These are phyloP conservation scores for Crotalaria pallida DNA, from an alignment of 306 rosid species.

Conservation along the genomic window DNA sequence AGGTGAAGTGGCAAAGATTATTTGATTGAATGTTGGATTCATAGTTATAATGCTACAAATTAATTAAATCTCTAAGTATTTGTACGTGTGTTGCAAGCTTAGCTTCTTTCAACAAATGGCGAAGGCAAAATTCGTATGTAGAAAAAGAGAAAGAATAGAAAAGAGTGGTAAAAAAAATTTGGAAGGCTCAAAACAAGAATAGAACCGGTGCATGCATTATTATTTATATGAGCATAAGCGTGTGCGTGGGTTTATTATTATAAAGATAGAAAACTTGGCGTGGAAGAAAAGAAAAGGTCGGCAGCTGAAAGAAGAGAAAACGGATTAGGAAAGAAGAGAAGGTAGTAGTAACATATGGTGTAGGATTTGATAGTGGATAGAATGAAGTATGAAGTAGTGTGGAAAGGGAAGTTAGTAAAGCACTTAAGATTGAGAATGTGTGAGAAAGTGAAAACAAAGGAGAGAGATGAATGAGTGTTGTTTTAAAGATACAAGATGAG, in stretches of 20 bases:
- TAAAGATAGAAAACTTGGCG: background rate
- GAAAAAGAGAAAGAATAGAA: no score
- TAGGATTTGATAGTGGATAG: background rate
- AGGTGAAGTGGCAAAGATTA: background rate
- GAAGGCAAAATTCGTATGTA: no score
- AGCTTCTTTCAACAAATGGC: no score
- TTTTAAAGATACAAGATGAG: background rate
- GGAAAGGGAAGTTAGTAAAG: background rate
- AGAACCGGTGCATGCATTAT: background rate
- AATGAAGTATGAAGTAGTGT: background rate
- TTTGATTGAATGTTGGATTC: conserved; percentile 21
- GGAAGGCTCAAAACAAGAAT: background rate
- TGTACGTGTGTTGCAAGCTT: no score
- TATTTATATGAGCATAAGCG: background rate
- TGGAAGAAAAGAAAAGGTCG: background rate
- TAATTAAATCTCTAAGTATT: no score
- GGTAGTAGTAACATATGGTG: no score
- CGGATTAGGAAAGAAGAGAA: background rate
- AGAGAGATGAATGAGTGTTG: background rate
- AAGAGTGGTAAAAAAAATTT: no score
- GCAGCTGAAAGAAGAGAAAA: background rate
- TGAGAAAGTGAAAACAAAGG: background rate
- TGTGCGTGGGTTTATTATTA: background rate
- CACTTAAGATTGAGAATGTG: background rate
- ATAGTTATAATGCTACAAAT: background rate